These are phyloP conservation scores for Saccharomycopsis fodiens DNA, from an alignment of 805 yeast genomes.

Conservation along the genomic window DNA sequence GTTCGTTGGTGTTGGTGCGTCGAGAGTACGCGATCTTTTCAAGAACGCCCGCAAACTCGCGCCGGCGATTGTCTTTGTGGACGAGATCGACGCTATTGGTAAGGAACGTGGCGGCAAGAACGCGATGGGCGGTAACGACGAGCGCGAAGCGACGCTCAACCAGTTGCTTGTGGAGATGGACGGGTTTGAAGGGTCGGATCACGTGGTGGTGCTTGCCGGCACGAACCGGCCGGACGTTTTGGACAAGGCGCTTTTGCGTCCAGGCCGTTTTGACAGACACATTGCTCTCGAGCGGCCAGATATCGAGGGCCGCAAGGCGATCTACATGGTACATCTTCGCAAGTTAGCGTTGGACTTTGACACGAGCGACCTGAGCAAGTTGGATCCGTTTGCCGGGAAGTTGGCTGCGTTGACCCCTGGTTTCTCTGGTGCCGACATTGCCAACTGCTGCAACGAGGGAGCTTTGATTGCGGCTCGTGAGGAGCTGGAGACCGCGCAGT, in stretches of 20 bases:
- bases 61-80: slow-evolving; percentile 93
- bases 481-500: slow-evolving; percentile 59
- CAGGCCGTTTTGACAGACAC: slow-evolving; percentile 96
- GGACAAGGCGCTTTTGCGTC: slow-evolving; percentile 89
- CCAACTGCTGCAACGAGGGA: slow-evolving; percentile 95
- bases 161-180: slow-evolving; percentile 98
- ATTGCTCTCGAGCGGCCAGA: slow-evolving; percentile 89
- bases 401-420: slow-evolving; percentile 97
- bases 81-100: slow-evolving; percentile 99
- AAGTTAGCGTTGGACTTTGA: slow-evolving; percentile 55
- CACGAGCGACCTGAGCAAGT: slow-evolving; percentile 34
- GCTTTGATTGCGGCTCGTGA: slow-evolving; percentile 93
- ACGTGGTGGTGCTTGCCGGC: slow-evolving; percentile 95
- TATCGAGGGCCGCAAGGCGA: slow-evolving; percentile 88
- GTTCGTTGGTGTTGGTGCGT: slow-evolving; percentile 99
- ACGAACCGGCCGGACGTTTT: slow-evolving; percentile 92
- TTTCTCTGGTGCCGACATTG: slow-evolving; percentile 96
- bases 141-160: slow-evolving; percentile 91
- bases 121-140: slow-evolving; percentile 79
- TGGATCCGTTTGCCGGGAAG: slow-evolving; percentile 65
- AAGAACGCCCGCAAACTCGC: slow-evolving; percentile 88
- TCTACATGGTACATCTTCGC: slow-evolving; percentile 76
- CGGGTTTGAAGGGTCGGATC: slow-evolving; percentile 86
- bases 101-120: slow-evolving; percentile 76
- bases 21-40: slow-evolving; percentile 93